Evolutionary conservation across 1,139 yeast species (phyloP).

Genomic region (Yamadazyma trypodendri): DNA sequence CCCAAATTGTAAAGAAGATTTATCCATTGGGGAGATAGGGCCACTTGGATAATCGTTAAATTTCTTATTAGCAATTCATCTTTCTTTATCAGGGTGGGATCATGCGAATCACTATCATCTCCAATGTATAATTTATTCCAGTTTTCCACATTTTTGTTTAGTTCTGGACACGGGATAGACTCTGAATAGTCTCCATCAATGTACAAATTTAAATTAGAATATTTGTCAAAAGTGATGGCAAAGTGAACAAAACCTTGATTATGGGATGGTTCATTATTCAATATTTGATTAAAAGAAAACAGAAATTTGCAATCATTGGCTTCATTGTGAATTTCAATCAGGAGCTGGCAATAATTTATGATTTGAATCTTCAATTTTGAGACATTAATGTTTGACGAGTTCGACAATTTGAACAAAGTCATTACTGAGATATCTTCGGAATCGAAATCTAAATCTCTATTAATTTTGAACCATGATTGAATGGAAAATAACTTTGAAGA

Average conservation of each 20-base stretch:
- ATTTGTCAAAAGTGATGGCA: constrained; percentile 38
- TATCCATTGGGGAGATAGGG: constrained; percentile 39
- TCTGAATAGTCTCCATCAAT: constrained; percentile 47
- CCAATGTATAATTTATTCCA: constrained; percentile 46
- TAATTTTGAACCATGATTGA: constrained; percentile 39
- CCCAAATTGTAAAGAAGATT: constrained; percentile 37
- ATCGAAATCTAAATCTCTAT: constrained; percentile 7
- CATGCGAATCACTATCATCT: constrained; percentile 14
- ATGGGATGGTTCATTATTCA: constrained; percentile 13
- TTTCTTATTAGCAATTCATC: constrained; percentile 36
- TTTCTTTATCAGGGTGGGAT: constrained; percentile 7
- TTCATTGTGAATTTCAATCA: constrained; percentile 29
- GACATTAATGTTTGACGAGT: constrained; percentile 21
- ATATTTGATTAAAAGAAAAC: constrained; percentile 35
- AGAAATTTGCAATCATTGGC: constrained; percentile 27
- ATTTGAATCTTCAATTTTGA: constrained; percentile 29
- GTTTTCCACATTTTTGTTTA: constrained; percentile 24
- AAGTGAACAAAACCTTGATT: constrained; percentile 34
- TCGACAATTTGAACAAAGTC: constrained; percentile 29
- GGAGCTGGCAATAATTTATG: constrained; percentile 30
- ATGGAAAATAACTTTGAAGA: constrained; percentile 24
- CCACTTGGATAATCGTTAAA: constrained; percentile 28
- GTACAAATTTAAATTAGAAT: constrained; percentile 36
- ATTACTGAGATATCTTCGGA: constrained; percentile 17
- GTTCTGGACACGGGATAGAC: constrained; percentile 43